These are phyloP conservation scores for Gonapodya prolifera DNA, from an alignment of 192 early-diverging fungal genomes.

Conservation along the genomic window DNA sequence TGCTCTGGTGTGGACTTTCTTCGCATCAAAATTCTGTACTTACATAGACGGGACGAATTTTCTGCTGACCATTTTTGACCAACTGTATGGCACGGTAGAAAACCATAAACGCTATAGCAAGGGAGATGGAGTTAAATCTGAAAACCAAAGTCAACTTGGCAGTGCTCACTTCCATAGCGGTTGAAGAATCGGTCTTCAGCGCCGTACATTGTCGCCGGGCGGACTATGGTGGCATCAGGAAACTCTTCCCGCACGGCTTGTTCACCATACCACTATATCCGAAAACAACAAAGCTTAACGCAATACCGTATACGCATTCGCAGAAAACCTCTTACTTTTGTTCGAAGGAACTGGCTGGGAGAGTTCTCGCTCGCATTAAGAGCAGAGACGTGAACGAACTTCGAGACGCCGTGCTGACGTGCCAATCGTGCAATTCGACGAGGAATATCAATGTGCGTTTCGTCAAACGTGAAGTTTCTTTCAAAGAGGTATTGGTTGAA, in stretches of 20 bases:
- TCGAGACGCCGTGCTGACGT: conserved; percentile 65
- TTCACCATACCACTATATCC: conserved; percentile 70
- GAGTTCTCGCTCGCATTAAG: conserved; percentile 68
- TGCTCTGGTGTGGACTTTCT: background rate
- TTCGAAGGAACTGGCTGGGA: conserved; percentile 58
- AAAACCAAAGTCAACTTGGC: background rate
- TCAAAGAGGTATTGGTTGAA: background rate
- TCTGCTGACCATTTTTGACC: conserved; percentile 53
- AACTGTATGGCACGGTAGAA: conserved; percentile 35
- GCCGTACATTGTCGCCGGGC: conserved; percentile 78
- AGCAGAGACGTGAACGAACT: conserved; percentile 80
- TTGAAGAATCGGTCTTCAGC: conserved; percentile 89
- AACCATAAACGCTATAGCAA: background rate
- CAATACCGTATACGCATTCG: background rate
- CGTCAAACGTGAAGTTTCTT: conserved; percentile 79
- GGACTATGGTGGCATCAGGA: conserved; percentile 88
- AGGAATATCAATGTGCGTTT: conserved; percentile 76
- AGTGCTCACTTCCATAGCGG: conserved; percentile 53
- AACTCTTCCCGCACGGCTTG: conserved; percentile 75
- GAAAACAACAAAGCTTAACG: background rate
- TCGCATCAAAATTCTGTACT: background rate
- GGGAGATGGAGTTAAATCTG: background rate
- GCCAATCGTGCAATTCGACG: conserved; percentile 65
- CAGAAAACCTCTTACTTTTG: conserved; percentile 52
- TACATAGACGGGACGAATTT: conserved; percentile 58